Base-by-base conservation (phyloP, 805 yeast species). In the Torulaspora gathmanii region DNA sequence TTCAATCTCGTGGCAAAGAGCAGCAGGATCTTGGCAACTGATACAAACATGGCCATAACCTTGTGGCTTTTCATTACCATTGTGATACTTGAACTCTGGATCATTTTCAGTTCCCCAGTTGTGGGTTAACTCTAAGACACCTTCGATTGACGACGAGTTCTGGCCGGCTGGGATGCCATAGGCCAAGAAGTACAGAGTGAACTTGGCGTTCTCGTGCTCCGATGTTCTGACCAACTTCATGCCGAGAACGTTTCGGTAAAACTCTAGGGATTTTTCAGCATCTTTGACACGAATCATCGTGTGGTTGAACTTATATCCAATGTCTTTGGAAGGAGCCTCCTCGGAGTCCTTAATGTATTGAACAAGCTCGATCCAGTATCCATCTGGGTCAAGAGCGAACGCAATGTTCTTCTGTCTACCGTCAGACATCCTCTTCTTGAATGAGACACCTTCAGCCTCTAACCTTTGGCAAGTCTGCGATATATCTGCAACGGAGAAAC, bases 381-480 rank as follows among this genome's bases (percentile, higher is more conserved):
- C 93, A 68, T 91, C 91, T 5, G 98, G 97, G 60, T 93, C 99
- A 55, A 90, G 76, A 5, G 83, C 95, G 67, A 91, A 93, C 0
- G 98, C 98, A 70, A 93, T 90, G 65, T 88, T 76, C 67, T 81
- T 82, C 69, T 87, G 96, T 68, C 96, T 81, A 29, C 99, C 99
- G 62, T 91, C 98, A 30, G 78, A 67, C 53, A 90, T 71, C 61
- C 74, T 86, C 74, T 91, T 93, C 69, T 90, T 79, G 73, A 91
- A 91, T 40, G 68, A 63, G 44, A 84, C 96, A 16, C 83, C 85
- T 37, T 73, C 70, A 1, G 66, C 64, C 51, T 83, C 77, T 48
- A 91, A 71, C 22, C 70, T 64, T 33, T 69, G 68, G 65, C 91
- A 88, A 5, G 81, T 70, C 9, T 63, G 75, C 43, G 68, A 80